Base-by-base conservation (phyloP, 2,329 filamentous ascomycete species). In the Sporothrix humicola region DNA sequence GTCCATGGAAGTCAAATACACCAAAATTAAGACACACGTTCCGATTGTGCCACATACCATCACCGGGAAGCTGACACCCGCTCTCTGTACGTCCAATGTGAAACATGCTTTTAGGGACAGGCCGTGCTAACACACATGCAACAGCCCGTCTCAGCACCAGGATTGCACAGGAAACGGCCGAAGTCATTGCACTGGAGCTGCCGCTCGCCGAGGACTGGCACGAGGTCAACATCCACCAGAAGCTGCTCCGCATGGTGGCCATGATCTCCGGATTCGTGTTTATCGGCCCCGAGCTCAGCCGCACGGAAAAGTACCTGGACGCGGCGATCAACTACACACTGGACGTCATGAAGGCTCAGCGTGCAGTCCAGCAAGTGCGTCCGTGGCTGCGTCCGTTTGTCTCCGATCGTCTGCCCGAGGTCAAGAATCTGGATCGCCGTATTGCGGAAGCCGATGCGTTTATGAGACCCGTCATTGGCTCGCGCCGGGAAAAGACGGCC, bases 241-340 rank as follows among this genome's bases (percentile, higher is more conserved):
- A 79, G 9, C 77, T 87, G 5, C 79, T 86, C 2, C 82, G 83
- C 20, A 82, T 87, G 54, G 82, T 87, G 0, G 84, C 83, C 68
- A 83, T 82, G 74, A 81, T 84, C 0, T 85, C 84, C 0, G 85
- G 85, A 2, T 80, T 83, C 12, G 78, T 87, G 42, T 87, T 87
- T 70, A 80, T 87, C 42, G 85, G 85, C 5, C 78, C 83, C 0
- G 84, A 86, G 70, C 80, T 86, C 0, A 85, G 83, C 75, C 83
- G 82, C 46, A 77, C 81, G 3, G 83, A 84, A 54, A 79, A 81
- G 37, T 87, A 86, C 76, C 77, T 87, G 2, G 81, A 86, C 54
- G 80, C 82, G 5, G 81, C 83, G n/a, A 85, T 86, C 73, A 83
- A 84, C 76, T 87, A 85, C 77, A 86, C 85, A 0, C 13, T 72